Evolutionary conservation across 2,329 filamentous ascomycete genomes (phyloP).

Genomic region (Pyrenophora graminea): DNA sequence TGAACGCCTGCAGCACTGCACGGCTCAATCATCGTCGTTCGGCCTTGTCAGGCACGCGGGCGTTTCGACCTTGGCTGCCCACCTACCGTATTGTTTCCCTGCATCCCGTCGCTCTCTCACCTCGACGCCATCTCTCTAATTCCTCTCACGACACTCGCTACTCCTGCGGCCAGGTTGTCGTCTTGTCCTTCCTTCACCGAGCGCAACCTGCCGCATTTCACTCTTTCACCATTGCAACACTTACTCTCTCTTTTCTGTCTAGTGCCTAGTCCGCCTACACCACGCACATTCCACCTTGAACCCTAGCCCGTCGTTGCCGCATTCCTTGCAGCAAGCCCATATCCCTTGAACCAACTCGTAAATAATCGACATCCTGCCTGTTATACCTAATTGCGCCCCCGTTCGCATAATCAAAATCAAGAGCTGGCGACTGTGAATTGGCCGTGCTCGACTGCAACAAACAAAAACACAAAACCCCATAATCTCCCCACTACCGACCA

Average conservation of each 20-base stretch:
- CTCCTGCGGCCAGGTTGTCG: conserved; percentile 46
- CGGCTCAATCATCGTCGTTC: conserved; percentile 12
- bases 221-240: conserved; percentile 35
- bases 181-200: conserved; percentile 46
- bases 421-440: conserved; percentile 16
- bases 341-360: conserved; percentile 13
- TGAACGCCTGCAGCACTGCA: conserved; percentile 30
- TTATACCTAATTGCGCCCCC: conserved; percentile 30
- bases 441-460: background rate
- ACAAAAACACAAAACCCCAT: background rate
- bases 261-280: conserved; percentile 31
- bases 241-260: conserved; percentile 39
- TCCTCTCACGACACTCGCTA: conserved; percentile 20
- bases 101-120: conserved; percentile 16
- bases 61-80: conserved; percentile 24
- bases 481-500: conserved; percentile 1
- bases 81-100: conserved; percentile 24
- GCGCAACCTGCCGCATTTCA: conserved; percentile 41
- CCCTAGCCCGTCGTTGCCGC: conserved; percentile 21
- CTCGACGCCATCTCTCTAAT: conserved; percentile 24
- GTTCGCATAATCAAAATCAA: conserved; percentile 4
- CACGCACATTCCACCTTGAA: conserved; percentile 35
- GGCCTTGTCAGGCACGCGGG: conserved; percentile 25
- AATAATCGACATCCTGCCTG: conserved; percentile 28
- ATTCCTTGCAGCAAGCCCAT: conserved; percentile 35